Evolutionary conservation across 176 grass and related monocot species (phyloP).

Genomic region (Sorghum bicolor): DNA sequence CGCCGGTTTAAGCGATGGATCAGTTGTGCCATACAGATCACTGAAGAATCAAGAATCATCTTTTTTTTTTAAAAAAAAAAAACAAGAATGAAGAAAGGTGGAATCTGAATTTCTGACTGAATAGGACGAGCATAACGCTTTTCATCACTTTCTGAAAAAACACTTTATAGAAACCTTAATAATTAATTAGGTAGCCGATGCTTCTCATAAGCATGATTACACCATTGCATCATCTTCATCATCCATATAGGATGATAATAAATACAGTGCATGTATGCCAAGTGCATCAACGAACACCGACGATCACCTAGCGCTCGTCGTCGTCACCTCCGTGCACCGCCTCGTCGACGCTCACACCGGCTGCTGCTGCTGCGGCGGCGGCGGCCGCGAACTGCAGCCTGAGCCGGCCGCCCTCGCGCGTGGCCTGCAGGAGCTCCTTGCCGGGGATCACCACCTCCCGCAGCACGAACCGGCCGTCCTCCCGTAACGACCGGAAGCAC

Average conservation of each 20-base stretch:
- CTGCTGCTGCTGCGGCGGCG: neutral
- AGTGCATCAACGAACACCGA: neutral
- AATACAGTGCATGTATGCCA: neutral
- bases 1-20: neutral
- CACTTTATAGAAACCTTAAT: neutral
- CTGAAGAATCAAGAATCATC: neutral
- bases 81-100: neutral
- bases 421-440: constrained; percentile 61
- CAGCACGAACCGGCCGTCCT: constrained; percentile 64
- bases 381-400: constrained; percentile 55
- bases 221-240: neutral
- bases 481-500: constrained; percentile 58
- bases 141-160: neutral
- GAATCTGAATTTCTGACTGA: neutral
- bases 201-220: neutral
- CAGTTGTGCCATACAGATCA: neutral
- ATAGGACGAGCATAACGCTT: neutral
- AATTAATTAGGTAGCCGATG: neutral
- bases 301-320: neutral
- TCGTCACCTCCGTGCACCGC: neutral
- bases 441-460: constrained; percentile 64
- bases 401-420: constrained; percentile 60
- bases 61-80: neutral
- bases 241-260: neutral
- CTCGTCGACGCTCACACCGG: neutral